phyloP scores from a whole-genome alignment of 768 basidiomycete species.

The Leccinum subgranulosum region DNA sequence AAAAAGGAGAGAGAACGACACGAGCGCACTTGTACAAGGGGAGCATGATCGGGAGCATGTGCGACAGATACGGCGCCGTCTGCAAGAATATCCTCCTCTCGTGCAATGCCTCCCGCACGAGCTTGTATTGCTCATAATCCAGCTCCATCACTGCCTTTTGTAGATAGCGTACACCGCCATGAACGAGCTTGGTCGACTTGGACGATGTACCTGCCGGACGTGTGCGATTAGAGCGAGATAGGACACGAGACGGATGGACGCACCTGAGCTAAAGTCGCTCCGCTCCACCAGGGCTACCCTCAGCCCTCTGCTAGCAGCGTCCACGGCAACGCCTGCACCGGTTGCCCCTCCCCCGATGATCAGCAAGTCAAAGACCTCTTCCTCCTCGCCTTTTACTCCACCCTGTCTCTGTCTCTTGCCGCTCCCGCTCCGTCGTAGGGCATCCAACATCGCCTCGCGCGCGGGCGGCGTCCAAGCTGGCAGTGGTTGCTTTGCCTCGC shows the following conservation, averaged over 20 bases:
- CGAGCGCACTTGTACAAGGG: slow-evolving; percentile 83
- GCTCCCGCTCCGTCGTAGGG: slow-evolving; percentile 34
- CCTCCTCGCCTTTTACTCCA: slow-evolving; percentile 45
- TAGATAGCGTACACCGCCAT: slow-evolving; percentile 95
- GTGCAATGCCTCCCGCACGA: slow-evolving; percentile 91
- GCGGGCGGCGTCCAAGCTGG: slow-evolving; percentile 78
- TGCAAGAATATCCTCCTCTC: slow-evolving; percentile 93
- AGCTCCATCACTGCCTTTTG: slow-evolving; percentile 96
- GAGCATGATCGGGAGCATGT: slow-evolving; percentile 95
- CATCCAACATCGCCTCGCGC: slow-evolving; percentile 59
- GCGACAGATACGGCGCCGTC: slow-evolving; percentile 89
- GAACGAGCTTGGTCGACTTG: slow-evolving; percentile 97
- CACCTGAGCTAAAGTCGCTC: slow-evolving; percentile 88
- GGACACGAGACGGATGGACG: slow-evolving; percentile 14
- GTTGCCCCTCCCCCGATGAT: slow-evolving; percentile 95
- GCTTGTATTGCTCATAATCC: slow-evolving; percentile 95
- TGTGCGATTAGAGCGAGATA: neutral
- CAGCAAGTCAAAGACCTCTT: slow-evolving; percentile 72
- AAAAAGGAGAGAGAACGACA: neutral
- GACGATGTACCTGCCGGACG: slow-evolving; percentile 77
- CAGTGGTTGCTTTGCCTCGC: slow-evolving; percentile 67
- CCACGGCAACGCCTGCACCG: slow-evolving; percentile 93
- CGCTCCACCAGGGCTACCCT: slow-evolving; percentile 92
- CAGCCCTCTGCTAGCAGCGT: slow-evolving; percentile 88
- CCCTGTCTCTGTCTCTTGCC: neutral